Conservation (phyloP, 2,329 filamentous ascomycete species). For the Pestalotiopsis sp. region DNA sequence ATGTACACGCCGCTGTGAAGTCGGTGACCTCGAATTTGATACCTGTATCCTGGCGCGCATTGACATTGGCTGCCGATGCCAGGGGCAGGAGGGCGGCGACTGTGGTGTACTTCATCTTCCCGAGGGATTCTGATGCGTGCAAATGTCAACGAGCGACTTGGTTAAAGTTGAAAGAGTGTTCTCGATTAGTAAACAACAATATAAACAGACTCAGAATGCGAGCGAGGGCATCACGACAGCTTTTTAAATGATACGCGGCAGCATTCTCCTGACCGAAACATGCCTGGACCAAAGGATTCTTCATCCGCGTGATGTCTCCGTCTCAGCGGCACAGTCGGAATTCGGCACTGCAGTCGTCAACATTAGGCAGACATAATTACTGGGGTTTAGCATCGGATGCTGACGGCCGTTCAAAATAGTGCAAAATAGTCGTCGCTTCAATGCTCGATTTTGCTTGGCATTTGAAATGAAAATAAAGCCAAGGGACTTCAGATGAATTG, state of each 20-base stretch:
- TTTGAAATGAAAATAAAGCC: background rate
- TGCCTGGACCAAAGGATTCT: background rate
- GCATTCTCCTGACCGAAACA: background rate
- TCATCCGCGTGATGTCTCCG: background rate
- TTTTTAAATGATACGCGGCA: background rate
- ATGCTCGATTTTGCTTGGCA: background rate
- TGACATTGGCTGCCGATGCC: constrained; percentile 7
- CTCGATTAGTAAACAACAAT: background rate
- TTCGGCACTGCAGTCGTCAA: background rate
- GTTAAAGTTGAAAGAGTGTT: background rate
- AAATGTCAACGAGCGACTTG: background rate
- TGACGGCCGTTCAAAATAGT: background rate
- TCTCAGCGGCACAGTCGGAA: background rate
- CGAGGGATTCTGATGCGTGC: background rate
- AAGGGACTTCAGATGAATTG: background rate
- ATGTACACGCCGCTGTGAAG: background rate
- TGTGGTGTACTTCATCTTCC: constrained; percentile 12
- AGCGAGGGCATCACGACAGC: background rate
- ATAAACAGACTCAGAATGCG: background rate
- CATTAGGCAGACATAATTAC: background rate
- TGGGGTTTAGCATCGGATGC: background rate
- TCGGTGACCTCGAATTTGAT: constrained; percentile 4
- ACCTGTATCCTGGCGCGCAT: background rate
- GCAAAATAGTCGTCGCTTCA: background rate
- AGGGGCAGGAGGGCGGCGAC: constrained; percentile 11